Evolutionary conservation across 305 asterid species (phyloP), one percentile per base, ranked within the genome.

Genomic region (Euphrasia arctica): DNA sequence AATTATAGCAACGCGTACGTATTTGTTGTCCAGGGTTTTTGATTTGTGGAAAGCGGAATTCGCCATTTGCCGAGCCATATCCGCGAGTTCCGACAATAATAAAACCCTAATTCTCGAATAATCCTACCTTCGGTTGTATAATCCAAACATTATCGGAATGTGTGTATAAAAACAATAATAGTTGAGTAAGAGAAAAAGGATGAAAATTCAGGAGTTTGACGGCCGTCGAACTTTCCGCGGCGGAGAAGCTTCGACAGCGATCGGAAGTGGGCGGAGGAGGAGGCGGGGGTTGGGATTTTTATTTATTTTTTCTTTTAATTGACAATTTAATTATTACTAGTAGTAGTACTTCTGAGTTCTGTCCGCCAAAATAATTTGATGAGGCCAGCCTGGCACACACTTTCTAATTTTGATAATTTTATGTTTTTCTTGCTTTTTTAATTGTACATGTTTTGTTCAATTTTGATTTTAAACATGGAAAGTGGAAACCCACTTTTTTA

Each of bases 21-120:
- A 93, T 90, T 93, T 93, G 72, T 90, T 88, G 83, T 93, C 91
- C 5, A 93, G 96, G 50, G 98, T 93, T 77, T 93, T 93, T 49
- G 97, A 84, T 78, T 90, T 90, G 75, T 90, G 98, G 73, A 87
- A 82, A 52, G 97, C 94, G 39, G 96, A 74, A 12, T 87, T 27
- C 25, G 95, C 72, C 81, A 90, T 74, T 77, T 82, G 95, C 48
- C 97, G 85, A 72, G 97, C 79, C 97, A 93, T 93, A n/a, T 75
- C 74, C 51, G 59, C 60, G 34, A 64, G 67, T 64, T 50, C 75
- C 72, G 43, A 69, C 65, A 55, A 71, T 34, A 29, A 55, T 27
- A 57, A 63, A 76, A 54, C 77, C 78, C 72, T 68, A 75, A 68
- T 64, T 63, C 75, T 41, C 51, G 65, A 18, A 41, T 41, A 63